phyloP scores from a whole-genome alignment of 768 basidiomycete species.

The Pulveroboletus sp. region DNA sequence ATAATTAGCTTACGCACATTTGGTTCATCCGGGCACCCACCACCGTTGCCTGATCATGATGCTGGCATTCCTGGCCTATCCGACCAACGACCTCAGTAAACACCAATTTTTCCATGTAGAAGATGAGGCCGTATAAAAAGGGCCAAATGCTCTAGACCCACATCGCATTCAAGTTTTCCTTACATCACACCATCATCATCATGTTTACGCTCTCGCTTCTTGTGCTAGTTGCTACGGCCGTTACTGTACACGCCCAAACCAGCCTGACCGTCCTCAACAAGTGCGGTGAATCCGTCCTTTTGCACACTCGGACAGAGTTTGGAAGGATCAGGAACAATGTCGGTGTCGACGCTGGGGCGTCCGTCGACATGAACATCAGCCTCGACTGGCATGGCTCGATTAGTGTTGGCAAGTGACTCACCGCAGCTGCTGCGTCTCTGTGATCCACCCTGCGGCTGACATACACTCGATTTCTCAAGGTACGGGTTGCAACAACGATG shows the following conservation, averaged over 20 bases:
- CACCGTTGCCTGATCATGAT: no score
- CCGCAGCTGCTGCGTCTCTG: no score
- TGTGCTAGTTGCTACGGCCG: conserved; percentile 1
- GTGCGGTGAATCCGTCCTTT: conserved; percentile 21
- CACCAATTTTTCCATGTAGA: not conserved
- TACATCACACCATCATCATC: not conserved
- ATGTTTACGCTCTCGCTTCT: conserved; percentile 16
- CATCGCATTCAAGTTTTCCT: not conserved
- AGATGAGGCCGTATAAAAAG: not conserved
- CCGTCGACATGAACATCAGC: conserved; percentile 15
- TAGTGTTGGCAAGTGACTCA: conserved; percentile 13
- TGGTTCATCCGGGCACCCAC: not conserved
- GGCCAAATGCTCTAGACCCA: no score
- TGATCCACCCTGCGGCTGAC: no score
- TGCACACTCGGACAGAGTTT: conserved; percentile 20
- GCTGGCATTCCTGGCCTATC: not conserved
- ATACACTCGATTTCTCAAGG: conserved; percentile 10
- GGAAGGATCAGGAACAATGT: conserved; percentile 21
- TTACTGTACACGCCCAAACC: conserved; percentile 17
- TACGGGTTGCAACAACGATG: conserved; percentile 17
- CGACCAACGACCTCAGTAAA: not conserved
- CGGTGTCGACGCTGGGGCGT: conserved; percentile 10
- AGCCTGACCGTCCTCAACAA: conserved; percentile 21
- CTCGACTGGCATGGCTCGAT: conserved; percentile 20
- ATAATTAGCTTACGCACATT: no score